A percentile compares a stretch with the other conserved stretches of the same genome.
Evolutionary conservation across 1,284 basidiomycete genomes (phyloP).

Genomic region (Sporisorium reilianum): DNA sequence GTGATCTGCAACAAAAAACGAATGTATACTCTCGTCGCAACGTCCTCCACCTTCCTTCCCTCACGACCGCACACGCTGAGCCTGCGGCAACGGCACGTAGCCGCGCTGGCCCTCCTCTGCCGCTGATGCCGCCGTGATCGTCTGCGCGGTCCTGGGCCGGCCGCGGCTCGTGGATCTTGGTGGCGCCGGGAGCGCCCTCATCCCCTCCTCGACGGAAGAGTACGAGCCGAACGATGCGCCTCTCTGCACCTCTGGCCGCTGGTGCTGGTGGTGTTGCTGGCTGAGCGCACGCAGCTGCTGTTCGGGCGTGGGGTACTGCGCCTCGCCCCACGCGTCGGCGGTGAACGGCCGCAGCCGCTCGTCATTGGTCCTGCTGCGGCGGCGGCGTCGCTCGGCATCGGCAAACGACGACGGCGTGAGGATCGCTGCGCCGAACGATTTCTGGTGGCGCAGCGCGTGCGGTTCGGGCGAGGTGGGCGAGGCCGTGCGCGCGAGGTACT

Average conservation of each 20-base stretch:
- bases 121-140: slow-evolving; percentile 13
- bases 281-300: slow-evolving; percentile 17
- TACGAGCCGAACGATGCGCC: slow-evolving; percentile 8
- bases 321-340: slow-evolving; percentile 41
- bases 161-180: slow-evolving; percentile 18
- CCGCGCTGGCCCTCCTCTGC: not conserved
- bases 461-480: not conserved
- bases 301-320: slow-evolving; percentile 31
- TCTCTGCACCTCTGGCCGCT: not conserved
- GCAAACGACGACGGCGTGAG: slow-evolving; percentile 40
- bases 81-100: not conserved
- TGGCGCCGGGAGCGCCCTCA: slow-evolving; percentile 22
- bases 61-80: slow-evolving; percentile 11
- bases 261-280: slow-evolving; percentile 21
- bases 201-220: not conserved
- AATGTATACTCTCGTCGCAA: not conserved
- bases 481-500: slow-evolving; percentile 32
- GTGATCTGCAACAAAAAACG: not conserved
- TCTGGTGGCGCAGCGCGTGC: slow-evolving; percentile 19
- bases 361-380: slow-evolving; percentile 34
- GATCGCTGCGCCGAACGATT: slow-evolving; percentile 19
- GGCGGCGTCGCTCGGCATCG: slow-evolving; percentile 20
- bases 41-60: not conserved
- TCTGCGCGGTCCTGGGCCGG: slow-evolving; percentile 37
- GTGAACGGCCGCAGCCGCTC: slow-evolving; percentile 35